phyloP scores from a whole-genome alignment of 2,329 filamentous ascomycete species.

The Talaromyces atroroseus region DNA sequence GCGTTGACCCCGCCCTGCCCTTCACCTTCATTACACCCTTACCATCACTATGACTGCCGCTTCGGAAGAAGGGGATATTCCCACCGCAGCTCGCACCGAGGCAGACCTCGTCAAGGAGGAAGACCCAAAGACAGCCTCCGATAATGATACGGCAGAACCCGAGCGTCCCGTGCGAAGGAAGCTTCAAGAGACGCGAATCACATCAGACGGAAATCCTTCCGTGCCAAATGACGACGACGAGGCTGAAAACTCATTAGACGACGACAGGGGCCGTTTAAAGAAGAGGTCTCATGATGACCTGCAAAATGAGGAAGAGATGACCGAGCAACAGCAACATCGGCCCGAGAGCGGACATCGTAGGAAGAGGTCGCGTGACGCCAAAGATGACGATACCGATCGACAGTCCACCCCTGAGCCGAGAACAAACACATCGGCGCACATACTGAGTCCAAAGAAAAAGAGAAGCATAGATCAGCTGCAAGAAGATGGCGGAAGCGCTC shows the following conservation, averaged over 20 bases:
- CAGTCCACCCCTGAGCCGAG: slow-evolving; percentile 23
- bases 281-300: slow-evolving; percentile 34
- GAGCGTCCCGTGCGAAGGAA: slow-evolving; percentile 57
- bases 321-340: not conserved
- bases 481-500: slow-evolving; percentile 25
- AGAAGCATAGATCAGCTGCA: slow-evolving; percentile 41
- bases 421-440: slow-evolving; percentile 18
- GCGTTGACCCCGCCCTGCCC: too few relatives aligned
- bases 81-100: not conserved
- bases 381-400: slow-evolving; percentile 31
- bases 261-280: slow-evolving; percentile 19
- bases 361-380: slow-evolving; percentile 15
- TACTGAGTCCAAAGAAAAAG: slow-evolving; percentile 38
- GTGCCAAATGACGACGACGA: slow-evolving; percentile 17
- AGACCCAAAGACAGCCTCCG: slow-evolving; percentile 15
- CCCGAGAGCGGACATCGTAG: slow-evolving; percentile 11
- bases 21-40: not conserved
- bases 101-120: slow-evolving; percentile 20
- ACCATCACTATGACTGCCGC: slow-evolving; percentile 15
- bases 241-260: slow-evolving; percentile 10
- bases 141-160: slow-evolving; percentile 29
- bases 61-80: slow-evolving; percentile 13
- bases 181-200: slow-evolving; percentile 58
- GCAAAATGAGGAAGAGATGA: slow-evolving; percentile 23
- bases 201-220: slow-evolving; percentile 26